Evolutionary conservation across 2,329 filamentous ascomycete genomes (phyloP), one percentile per base, ranked within the genome.

Genomic region (Cucurbitaria berberidis): DNA sequence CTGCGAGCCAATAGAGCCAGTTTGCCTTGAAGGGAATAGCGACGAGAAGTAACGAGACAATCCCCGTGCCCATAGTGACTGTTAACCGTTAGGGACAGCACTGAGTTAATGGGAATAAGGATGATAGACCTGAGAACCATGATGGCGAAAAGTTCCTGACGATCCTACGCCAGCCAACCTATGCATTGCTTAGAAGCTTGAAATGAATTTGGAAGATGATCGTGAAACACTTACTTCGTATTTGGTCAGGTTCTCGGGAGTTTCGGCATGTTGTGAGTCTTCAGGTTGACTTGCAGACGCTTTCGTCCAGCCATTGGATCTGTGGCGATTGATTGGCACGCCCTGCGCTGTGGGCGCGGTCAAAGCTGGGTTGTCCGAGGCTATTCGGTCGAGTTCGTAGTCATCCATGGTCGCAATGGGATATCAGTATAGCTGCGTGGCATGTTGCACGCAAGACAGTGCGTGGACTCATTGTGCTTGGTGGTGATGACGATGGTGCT

Each of bases 11-110:
- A 61, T 82, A 80, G 0, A 89, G 76, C 79, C 83, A 87, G 8
- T 60, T 51, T 1, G 79, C 78, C 55, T 86, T 81, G 69, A 85
- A 89, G 0, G 87, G 87, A 10, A 89, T 78, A 16, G 82, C 81
- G 59, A 84, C 78, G 16, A 90, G 78, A 18, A 90, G 76, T 34
- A 89, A 81, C 1, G 84, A 83, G 8, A 87, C 83, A 34, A 90
- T 84, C 18, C 87, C 88, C 0, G 87, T 90, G 24, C 87, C 87
- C 86, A 90, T 76, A 0, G 70, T 75, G 8, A 74, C 64, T 26
- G n/a, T n/a, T n/a, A n/a, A n/a, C n/a, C n/a, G n/a, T n/a, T n/a
- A n/a, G n/a, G n/a, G n/a, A n/a, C n/a, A n/a, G n/a, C n/a, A n/a
- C n/a, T n/a, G n/a, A 27, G 26, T 5, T 27, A 6, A 27, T 10